Evolutionary conservation across 1,284 basidiomycete genomes (phyloP), one percentile per base, ranked within the genome.

Genomic region (Boletus holoroseus): DNA sequence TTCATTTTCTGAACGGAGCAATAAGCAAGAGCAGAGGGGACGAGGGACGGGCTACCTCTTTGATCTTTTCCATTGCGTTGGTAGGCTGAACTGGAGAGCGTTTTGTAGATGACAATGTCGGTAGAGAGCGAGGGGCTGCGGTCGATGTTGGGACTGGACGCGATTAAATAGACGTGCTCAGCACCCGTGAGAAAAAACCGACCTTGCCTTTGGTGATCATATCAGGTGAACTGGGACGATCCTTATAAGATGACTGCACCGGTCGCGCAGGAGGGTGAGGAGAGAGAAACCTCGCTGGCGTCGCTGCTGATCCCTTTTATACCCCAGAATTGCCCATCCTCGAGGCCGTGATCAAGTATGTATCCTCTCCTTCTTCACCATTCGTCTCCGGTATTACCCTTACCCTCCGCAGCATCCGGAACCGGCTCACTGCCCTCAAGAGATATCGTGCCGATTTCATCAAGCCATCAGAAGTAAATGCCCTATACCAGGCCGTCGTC

Each of bases 401-500:
- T 42, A 60, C 45, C 55, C 54, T 49, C 43, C 59, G 35, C 64
- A 94, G 90, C 71, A 96, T 98, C 67, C 85, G 95, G 50, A 95
- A 96, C 71, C 83, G 86, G 61, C 77, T 90, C 43, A 92, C 89
- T 5, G 91, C 84, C 26, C 81, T 93, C 67, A 93, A 93, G 78
- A 89, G 88, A 76, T 86, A 94, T 74, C 79, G 89, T 62, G 82
- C 82, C 60, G 82, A 91, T 59, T 95, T 87, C 73, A 91, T 94
- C 71, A 91, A 94, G 62, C 79, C 91, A 3, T 86, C 90, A 58
- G 95, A 95, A 76, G 95, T 99, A 50, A 88, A 96, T 69, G 79
- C 83, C 40, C 84, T 98, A 57, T 98, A 98, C 76, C 90, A 93
- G 60, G 82, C 87, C 7, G 91, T 96, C 56, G 89, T 98, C 57